Conservation (phyloP, 2,329 filamentous ascomycete species). For the Graphilbum ipis-grandicollis region DNA sequence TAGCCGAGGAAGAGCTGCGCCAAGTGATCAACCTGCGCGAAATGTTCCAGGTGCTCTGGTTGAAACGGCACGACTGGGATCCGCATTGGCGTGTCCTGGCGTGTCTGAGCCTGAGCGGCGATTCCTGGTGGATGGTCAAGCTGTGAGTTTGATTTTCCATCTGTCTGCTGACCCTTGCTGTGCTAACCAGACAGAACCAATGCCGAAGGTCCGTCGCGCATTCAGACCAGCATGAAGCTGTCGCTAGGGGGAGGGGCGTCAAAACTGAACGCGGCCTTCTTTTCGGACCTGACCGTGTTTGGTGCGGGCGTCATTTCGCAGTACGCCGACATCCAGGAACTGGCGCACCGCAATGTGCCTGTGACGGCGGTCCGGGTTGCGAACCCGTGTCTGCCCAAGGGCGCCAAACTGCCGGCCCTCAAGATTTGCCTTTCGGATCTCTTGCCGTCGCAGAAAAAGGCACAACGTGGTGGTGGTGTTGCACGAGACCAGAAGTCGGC, state of each 20-base stretch:
- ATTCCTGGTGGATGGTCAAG: constrained; percentile 64
- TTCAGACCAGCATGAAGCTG: constrained; percentile 8
- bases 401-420: constrained; percentile 29
- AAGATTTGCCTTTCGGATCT: constrained; percentile 30
- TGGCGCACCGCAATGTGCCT: constrained; percentile 26
- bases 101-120: constrained; percentile 52
- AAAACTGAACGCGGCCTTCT: constrained; percentile 30
- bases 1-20: constrained; percentile 35
- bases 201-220: constrained; percentile 7
- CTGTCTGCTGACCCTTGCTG: constrained; percentile 7
- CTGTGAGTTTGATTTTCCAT: constrained; percentile 38
- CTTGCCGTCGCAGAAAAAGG: constrained; percentile 7
- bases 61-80: constrained; percentile 56
- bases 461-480: constrained; percentile 6
- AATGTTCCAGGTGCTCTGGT: constrained; percentile 47
- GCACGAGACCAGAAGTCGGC: neutral
- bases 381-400: constrained; percentile 22
- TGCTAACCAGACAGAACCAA: neutral
- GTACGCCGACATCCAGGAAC: constrained; percentile 27
- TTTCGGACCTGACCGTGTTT: constrained; percentile 32
- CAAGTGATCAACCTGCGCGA: constrained; percentile 41
- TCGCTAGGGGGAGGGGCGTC: constrained; percentile 19
- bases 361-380: constrained; percentile 16
- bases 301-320: constrained; percentile 33
- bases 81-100: constrained; percentile 55